Conservation (phyloP, 768 basidiomycete genomes). For the Russula virescens region DNA sequence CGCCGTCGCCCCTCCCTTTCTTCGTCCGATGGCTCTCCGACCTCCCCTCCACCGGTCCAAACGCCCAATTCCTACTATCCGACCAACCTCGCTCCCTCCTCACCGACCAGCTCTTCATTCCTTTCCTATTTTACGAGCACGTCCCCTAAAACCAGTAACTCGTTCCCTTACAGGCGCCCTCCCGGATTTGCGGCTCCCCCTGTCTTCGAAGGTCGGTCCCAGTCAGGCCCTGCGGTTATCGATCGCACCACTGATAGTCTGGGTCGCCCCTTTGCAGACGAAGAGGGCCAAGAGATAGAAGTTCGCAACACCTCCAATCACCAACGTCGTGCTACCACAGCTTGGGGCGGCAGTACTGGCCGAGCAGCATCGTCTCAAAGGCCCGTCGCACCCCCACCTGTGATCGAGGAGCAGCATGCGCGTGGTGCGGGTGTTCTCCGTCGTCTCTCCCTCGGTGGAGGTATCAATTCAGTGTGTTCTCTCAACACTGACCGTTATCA, state of each 20-base stretch:
- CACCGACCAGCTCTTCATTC: conserved; percentile 21
- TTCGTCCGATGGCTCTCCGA: conserved; percentile 19
- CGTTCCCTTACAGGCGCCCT: conserved; percentile 19
- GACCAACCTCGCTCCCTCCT: conserved; percentile 14
- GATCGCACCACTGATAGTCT: background rate
- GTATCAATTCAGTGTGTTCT: conserved; percentile 51
- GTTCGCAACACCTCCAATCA: conserved; percentile 4
- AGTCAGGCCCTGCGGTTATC: background rate
- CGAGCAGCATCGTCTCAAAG: conserved; percentile 43
- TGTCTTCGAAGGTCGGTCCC: conserved; percentile 23
- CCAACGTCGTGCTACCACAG: conserved; percentile 53
- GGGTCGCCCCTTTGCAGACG: conserved; percentile 8
- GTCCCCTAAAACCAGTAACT: conserved; percentile 13
- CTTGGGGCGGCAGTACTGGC: conserved; percentile 39
- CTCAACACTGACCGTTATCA: background rate
- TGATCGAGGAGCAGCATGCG: conserved; percentile 44
- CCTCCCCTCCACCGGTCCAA: conserved; percentile 16
- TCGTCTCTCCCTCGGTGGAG: conserved; percentile 63
- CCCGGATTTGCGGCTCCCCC: conserved; percentile 12
- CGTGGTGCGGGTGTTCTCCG: conserved; percentile 68
- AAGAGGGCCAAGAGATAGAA: conserved; percentile 18
- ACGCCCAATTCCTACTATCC: conserved; percentile 16
- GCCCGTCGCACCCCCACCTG: conserved; percentile 26
- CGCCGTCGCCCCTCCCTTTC: conserved; percentile 19
- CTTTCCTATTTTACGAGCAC: conserved; percentile 22